Conservation (phyloP, 768 basidiomycete genomes). For the Lactarius vividus region DNA sequence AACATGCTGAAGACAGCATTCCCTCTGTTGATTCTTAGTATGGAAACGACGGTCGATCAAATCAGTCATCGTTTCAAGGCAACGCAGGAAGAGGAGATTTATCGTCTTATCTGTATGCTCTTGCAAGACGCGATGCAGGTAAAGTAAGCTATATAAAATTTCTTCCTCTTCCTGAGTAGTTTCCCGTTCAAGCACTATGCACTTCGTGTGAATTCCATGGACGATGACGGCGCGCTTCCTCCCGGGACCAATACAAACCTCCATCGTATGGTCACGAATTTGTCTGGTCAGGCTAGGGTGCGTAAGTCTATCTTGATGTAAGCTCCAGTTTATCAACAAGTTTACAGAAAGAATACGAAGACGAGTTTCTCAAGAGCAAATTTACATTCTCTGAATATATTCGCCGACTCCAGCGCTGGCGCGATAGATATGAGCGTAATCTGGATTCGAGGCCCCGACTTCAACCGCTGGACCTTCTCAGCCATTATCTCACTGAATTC, state of each 20-base stretch:
- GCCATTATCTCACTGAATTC: constrained; percentile 95
- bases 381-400: constrained; percentile 86
- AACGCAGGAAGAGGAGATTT: constrained; percentile 88
- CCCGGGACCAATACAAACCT: constrained; percentile 55
- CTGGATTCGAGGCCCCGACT: constrained; percentile 80
- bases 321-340: constrained; percentile 4
- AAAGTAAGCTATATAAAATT: constrained; percentile 8
- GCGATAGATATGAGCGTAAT: constrained; percentile 82
- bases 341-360: constrained; percentile 79
- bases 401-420: constrained; percentile 85
- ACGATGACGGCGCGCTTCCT: constrained; percentile 66
- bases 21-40: constrained; percentile 88
- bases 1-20: constrained; percentile 94
- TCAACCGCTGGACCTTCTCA: constrained; percentile 81
- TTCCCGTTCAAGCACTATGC: constrained; percentile 55
- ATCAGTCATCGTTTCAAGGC: constrained; percentile 88
- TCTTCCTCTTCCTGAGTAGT: background rate
- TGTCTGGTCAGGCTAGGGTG: constrained; percentile 58
- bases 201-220: constrained; percentile 57
- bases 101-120: constrained; percentile 84
- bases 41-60: constrained; percentile 98
- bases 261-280: constrained; percentile 56
- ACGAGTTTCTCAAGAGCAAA: constrained; percentile 81
- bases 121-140: constrained; percentile 87
- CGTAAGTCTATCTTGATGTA: constrained; percentile 28